Evolutionary conservation across 805 yeast species (phyloP), one percentile per base, ranked within the genome.

Genomic region (Yueomyces sp.): DNA sequence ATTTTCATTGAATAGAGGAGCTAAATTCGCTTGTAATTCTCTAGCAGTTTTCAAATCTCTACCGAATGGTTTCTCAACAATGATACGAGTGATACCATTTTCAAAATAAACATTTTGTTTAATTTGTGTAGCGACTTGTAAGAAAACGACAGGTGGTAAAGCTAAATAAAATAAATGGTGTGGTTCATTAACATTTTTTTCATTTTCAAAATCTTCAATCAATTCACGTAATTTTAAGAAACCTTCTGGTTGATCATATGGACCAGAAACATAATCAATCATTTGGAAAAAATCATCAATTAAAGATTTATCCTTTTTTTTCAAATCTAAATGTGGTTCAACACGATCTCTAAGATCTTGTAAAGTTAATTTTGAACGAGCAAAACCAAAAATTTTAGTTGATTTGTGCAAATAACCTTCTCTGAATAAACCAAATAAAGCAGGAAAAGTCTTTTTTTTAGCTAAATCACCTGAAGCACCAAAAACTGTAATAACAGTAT

Each of bases 41-140:
- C 85, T 75, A 3, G 94, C 78, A 43, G 86, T 72, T 47, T 72
- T 74, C 55, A 92, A 74, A 63, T 92, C 97, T 62, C 78, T 92
- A 49, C 98, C 98, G 60, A 92, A 92, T 37, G 98, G 98, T 70
- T 92, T 92, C 68, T 92, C 98, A 44, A 92, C 85, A 56, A 92
- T 85, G 52, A 92, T 68, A 63, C 96, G 77, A 36, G 86, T 78
- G 44, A 72, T 57, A 43, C 95, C 95, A 43, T 74, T 68, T 36
- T 69, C 70, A 6, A 81, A 77, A 63, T 87, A 84, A 51, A 76
- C 75, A 56, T 74, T 63, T 52, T 75, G 66, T 66, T 83, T 86
- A 57, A 92, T 67, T 48, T 83, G 76, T 40, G 69, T 64, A 41
- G 92, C 85, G 40, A 90, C 97, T 34, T 70, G 63, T 44, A 81